A percentile compares a stretch with the other conserved stretches of the same genome.
Evolutionary conservation across 2,329 filamentous ascomycete species (phyloP).

Genomic region (Hypocrella siamensis): DNA sequence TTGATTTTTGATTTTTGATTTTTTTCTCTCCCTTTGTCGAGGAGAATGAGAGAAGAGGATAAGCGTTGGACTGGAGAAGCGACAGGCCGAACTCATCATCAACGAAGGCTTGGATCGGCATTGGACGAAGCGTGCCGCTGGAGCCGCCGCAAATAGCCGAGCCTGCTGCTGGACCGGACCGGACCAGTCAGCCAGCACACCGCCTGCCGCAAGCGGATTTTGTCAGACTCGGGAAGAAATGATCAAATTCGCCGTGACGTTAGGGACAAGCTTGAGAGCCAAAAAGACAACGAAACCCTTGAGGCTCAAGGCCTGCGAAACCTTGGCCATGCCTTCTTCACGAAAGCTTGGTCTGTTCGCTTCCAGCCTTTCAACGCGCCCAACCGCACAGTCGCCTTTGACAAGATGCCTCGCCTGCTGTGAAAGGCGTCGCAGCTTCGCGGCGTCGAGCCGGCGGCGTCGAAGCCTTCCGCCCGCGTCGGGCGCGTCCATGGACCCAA

Average conservation of each 20-base stretch:
- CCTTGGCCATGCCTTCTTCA: conserved; percentile 15
- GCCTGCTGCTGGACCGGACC: neutral
- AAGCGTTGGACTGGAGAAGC: neutral
- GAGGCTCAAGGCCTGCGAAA: no score
- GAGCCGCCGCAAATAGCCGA: conserved; percentile 21
- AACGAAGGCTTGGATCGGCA: conserved; percentile 16
- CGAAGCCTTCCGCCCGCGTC: conserved; percentile 18
- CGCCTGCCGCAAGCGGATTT: conserved; percentile 1
- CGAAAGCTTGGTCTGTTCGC: conserved; percentile 16
- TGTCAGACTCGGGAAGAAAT: neutral
- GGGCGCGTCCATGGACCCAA: conserved; percentile 20
- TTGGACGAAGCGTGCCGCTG: no score
- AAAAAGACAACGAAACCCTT: no score
- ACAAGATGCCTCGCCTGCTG: conserved; percentile 28
- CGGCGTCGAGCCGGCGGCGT: conserved; percentile 21
- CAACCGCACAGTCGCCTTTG: neutral
- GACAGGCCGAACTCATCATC: conserved; percentile 4
- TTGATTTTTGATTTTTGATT: no score
- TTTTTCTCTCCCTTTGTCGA: no score
- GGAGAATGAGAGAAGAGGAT: neutral
- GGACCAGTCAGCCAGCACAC: neutral
- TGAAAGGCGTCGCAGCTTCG: conserved; percentile 33
- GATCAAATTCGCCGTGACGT: neutral
- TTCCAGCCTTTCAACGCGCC: conserved; percentile 8
- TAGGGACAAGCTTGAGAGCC: no score